A percentile compares a stretch with the other conserved stretches of the same genome.
phyloP scores from a whole-genome alignment of 495 filamentous ascomycete species.

The Margaritispora aquatica region DNA sequence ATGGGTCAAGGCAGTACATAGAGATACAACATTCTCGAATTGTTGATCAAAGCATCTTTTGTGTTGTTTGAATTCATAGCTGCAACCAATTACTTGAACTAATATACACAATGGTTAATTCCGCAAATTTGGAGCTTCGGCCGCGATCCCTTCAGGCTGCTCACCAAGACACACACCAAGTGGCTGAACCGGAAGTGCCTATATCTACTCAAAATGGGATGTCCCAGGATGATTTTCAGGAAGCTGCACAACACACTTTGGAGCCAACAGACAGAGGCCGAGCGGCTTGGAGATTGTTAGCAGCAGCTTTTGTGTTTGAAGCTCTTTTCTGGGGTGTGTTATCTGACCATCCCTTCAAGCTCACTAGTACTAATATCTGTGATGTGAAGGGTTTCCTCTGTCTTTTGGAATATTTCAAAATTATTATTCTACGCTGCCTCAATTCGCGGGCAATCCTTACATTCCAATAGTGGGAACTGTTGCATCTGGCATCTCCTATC shows the following conservation, averaged over 20 bases:
- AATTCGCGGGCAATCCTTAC: slow-evolving; percentile 25
- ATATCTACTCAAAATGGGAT: background rate
- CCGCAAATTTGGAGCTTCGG: background rate
- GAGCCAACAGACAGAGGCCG: slow-evolving; percentile 10
- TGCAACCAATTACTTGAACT: no score
- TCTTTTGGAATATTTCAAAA: slow-evolving; percentile 33
- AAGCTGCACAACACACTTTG: background rate
- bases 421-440: slow-evolving; percentile 27
- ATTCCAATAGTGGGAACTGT: slow-evolving; percentile 30
- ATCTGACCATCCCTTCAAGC: background rate
- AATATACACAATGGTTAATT: no score
- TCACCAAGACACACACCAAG: background rate
- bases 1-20: no score
- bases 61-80: no score
- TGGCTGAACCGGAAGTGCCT: background rate
- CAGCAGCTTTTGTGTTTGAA: slow-evolving; percentile 24
- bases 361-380: background rate
- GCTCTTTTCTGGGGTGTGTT: slow-evolving; percentile 25
- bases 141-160: background rate
- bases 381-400: slow-evolving; percentile 26
- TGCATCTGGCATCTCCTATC: slow-evolving; percentile 27
- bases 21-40: no score
- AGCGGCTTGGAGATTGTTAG: slow-evolving; percentile 19
- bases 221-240: background rate
- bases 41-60: no score